Conservation (phyloP, 352 stramenopile genomes). For the Aphanomyces euteiches region DNA sequence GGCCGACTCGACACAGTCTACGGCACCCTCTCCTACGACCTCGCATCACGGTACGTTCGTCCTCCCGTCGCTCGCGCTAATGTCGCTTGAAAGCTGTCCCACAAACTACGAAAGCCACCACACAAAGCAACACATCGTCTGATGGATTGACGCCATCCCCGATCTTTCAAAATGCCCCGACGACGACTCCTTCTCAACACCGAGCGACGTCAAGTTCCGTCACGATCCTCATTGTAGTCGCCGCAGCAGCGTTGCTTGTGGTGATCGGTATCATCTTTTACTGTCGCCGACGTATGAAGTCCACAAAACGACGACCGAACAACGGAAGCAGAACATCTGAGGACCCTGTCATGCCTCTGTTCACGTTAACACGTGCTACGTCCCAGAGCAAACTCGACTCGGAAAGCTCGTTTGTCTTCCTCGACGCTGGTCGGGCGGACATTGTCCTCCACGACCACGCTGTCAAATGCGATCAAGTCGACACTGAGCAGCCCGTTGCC, state of each 20-base stretch:
- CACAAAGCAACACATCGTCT: conserved; percentile 1
- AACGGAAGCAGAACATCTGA: neutral
- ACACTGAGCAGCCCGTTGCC: neutral
- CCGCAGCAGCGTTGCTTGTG: neutral
- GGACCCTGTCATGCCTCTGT: neutral
- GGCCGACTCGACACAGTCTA: neutral
- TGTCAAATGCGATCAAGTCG: neutral
- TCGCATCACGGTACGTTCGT: neutral
- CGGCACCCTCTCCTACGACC: neutral
- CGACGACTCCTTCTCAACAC: neutral
- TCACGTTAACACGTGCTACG: neutral
- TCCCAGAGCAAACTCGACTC: neutral
- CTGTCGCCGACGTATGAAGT: neutral
- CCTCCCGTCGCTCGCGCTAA: neutral
- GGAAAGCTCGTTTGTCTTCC: neutral
- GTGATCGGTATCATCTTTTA: neutral
- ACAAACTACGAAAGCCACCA: neutral
- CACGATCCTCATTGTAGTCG: conserved; percentile 1
- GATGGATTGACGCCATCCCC: neutral
- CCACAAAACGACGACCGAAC: neutral
- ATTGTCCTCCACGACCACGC: conserved; percentile 6
- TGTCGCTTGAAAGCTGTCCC: neutral
- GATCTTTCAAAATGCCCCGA: neutral
- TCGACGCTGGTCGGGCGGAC: neutral
- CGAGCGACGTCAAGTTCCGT: neutral